Conservation (phyloP, 768 basidiomycete genomes). For the Trametes maxima region DNA sequence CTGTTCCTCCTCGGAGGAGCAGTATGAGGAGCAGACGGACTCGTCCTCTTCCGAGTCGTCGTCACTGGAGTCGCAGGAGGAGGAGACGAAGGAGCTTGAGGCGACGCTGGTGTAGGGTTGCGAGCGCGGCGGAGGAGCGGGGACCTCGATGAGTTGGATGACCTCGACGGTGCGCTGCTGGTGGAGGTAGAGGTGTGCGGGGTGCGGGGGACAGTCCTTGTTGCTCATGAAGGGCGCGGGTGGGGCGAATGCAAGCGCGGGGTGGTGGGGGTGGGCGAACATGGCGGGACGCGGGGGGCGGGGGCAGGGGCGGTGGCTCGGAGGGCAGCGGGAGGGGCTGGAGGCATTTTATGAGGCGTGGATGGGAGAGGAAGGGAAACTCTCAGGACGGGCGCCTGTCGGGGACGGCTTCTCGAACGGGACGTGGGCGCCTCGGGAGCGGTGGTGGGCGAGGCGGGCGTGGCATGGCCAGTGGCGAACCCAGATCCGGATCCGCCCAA, state of each 20-base stretch:
- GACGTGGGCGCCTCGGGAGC: neutral
- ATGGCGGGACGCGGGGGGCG: slow-evolving; percentile 14
- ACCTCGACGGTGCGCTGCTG: slow-evolving; percentile 58
- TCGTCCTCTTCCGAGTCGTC: slow-evolving; percentile 43
- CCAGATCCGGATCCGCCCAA: slow-evolving; percentile 21
- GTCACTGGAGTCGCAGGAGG: slow-evolving; percentile 41
- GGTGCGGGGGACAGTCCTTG: slow-evolving; percentile 36
- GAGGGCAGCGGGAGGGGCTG: slow-evolving; percentile 12
- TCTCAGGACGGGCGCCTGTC: slow-evolving; percentile 15
- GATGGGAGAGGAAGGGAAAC: slow-evolving; percentile 17
- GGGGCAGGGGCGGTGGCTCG: neutral
- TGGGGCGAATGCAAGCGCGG: slow-evolving; percentile 25
- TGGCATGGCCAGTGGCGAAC: too few relatives aligned
- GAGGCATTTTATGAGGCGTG: slow-evolving; percentile 21
- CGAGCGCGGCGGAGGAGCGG: slow-evolving; percentile 52
- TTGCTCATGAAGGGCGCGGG: slow-evolving; percentile 16
- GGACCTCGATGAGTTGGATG: slow-evolving; percentile 73
- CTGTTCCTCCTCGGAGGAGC: slow-evolving; percentile 56
- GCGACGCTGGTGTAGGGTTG: slow-evolving; percentile 41
- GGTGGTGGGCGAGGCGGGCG: too few relatives aligned
- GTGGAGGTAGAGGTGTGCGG: slow-evolving; percentile 39
- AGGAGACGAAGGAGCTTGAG: slow-evolving; percentile 43
- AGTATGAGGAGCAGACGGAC: slow-evolving; percentile 62
- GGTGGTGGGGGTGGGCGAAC: slow-evolving; percentile 27
- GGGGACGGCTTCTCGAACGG: slow-evolving; percentile 12